Conservation (phyloP, 306 rosid genomes). For the Prunus dulcis region DNA sequence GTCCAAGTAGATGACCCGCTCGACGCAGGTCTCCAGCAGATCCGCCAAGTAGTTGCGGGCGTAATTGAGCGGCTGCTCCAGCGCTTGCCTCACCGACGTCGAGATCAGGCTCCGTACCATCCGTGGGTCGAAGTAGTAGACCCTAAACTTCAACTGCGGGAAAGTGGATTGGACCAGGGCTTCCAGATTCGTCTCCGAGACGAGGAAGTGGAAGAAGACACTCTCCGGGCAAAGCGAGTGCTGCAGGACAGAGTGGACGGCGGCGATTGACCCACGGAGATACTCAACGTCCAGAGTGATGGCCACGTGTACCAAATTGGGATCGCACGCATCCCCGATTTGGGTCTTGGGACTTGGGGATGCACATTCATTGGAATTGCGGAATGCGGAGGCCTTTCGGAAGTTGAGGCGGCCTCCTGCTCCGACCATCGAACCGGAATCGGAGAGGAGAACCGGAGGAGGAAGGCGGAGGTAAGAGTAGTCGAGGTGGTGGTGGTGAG, state of each 20-base stretch:
- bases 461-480: slow-evolving; percentile 27
- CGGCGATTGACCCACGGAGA: slow-evolving; percentile 84
- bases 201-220: slow-evolving; percentile 70
- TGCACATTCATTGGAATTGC: slow-evolving; percentile 57
- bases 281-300: slow-evolving; percentile 71
- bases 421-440: background rate
- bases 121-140: slow-evolving; percentile 58
- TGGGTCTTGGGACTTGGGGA: slow-evolving; percentile 1
- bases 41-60: slow-evolving; percentile 73
- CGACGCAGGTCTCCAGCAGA: slow-evolving; percentile 55
- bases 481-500: slow-evolving; percentile 26
- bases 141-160: slow-evolving; percentile 60
- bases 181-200: slow-evolving; percentile 51
- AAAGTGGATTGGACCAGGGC: slow-evolving; percentile 62
- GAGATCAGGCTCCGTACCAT: slow-evolving; percentile 58
- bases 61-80: slow-evolving; percentile 74
- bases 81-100: slow-evolving; percentile 68
- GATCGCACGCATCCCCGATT: slow-evolving; percentile 42
- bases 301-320: slow-evolving; percentile 64
- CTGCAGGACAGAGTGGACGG: slow-evolving; percentile 64
- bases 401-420: slow-evolving; percentile 32
- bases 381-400: slow-evolving; percentile 46
- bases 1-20: slow-evolving; percentile 62
- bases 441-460: background rate
- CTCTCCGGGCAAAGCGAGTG: slow-evolving; percentile 60